phyloP scores from a whole-genome alignment of 306 rosid species.

The Luffa aegyptiaca region DNA sequence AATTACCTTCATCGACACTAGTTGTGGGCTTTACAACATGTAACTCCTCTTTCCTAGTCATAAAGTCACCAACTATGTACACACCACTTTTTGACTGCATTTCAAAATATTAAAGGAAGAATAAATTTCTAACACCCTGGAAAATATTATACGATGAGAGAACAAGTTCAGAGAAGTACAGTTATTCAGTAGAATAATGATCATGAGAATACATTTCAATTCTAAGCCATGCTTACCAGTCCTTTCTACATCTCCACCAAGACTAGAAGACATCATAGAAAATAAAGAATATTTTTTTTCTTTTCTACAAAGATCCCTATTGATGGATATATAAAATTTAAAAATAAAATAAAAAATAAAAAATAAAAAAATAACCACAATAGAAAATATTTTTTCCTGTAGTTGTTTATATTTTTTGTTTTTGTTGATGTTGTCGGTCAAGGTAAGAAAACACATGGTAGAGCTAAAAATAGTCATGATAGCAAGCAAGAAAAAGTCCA shows the following conservation, averaged over 20 bases:
- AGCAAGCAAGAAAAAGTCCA: too few relatives aligned
- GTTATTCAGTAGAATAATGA: background rate
- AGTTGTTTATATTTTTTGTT: background rate
- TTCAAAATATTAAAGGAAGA: background rate
- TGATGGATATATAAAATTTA: background rate
- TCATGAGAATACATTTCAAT: background rate
- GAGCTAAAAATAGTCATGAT: too few relatives aligned
- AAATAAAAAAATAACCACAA: background rate
- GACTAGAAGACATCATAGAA: background rate
- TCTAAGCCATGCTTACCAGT: background rate
- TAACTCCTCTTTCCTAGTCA: constrained; percentile 67
- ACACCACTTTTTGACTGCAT: constrained; percentile 55
- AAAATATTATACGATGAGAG: background rate
- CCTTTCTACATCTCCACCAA: background rate
- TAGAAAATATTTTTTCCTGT: background rate
- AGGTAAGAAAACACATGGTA: too few relatives aligned
- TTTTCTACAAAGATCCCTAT: background rate
- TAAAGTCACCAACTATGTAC: constrained; percentile 83
- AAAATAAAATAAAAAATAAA: background rate
- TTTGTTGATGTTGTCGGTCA: too few relatives aligned
- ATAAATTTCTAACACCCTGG: background rate
- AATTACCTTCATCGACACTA: constrained; percentile 80
- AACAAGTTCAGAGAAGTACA: background rate
- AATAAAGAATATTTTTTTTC: background rate
- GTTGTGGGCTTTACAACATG: constrained; percentile 81